Evolutionary conservation across 2,329 filamentous ascomycete genomes (phyloP).

Genomic region (Paecilomyces variotii): DNA sequence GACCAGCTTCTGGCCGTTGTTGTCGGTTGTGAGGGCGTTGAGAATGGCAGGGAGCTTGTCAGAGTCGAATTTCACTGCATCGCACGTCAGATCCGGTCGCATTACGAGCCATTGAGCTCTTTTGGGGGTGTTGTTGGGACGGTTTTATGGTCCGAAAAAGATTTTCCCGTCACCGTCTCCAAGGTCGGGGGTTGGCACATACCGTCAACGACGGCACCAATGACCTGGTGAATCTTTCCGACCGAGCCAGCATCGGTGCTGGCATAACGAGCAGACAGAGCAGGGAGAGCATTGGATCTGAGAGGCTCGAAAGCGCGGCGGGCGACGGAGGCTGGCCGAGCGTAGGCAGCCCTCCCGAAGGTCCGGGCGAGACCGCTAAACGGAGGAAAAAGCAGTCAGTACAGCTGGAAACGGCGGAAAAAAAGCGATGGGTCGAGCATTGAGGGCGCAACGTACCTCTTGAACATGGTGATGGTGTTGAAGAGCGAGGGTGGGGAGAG

Average conservation of each 20-base stretch:
- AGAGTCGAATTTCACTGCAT: conserved; percentile 87
- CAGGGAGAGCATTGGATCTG: conserved; percentile 50
- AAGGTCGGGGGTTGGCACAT: conserved; percentile 35
- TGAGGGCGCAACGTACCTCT: conserved; percentile 44
- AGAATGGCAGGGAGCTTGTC: conserved; percentile 94
- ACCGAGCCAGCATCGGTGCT: conserved; percentile 48
- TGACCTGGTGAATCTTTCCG: conserved; percentile 72
- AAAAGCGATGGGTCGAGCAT: conserved; percentile 10
- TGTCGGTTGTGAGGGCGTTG: conserved; percentile 87
- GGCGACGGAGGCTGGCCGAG: conserved; percentile 47
- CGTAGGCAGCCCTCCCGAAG: conserved; percentile 53
- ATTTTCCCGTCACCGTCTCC: conserved; percentile 30
- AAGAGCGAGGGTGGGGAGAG: conserved; percentile 33
- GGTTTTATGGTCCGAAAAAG: conserved; percentile 31
- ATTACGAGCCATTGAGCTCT: conserved; percentile 17
- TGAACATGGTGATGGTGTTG: conserved; percentile 51
- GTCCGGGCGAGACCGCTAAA: conserved; percentile 57
- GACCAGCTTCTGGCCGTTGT: conserved; percentile 88
- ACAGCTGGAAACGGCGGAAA: not conserved
- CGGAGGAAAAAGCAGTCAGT: conserved; percentile 27
- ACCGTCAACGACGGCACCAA: conserved; percentile 99
- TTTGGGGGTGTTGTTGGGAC: conserved; percentile 25
- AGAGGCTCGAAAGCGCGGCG: conserved; percentile 51
- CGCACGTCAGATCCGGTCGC: conserved; percentile 21
- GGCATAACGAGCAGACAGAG: conserved; percentile 54